Evolutionary conservation across 2,329 filamentous ascomycete species (phyloP).

Genomic region (Apiospora koreana): DNA sequence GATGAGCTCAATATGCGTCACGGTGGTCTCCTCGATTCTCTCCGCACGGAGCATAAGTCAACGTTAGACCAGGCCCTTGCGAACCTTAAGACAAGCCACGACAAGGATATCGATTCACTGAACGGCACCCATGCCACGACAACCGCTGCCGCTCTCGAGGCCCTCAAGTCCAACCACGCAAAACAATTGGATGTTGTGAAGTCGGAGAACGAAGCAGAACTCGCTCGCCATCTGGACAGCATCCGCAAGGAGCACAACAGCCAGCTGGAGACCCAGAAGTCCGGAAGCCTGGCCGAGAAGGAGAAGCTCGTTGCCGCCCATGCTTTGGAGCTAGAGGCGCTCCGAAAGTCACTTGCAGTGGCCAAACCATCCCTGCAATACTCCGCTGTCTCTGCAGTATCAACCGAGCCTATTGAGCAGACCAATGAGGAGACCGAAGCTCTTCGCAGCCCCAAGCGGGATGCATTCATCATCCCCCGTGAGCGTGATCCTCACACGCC

Average conservation of each 20-base stretch:
- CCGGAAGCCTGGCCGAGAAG: slow-evolving; percentile 25
- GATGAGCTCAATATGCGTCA: slow-evolving; percentile 26
- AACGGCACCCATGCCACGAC: slow-evolving; percentile 22
- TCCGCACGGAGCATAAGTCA: slow-evolving; percentile 21
- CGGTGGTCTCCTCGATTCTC: slow-evolving; percentile 21
- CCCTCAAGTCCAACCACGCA: slow-evolving; percentile 24
- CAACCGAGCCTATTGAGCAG: slow-evolving; percentile 44
- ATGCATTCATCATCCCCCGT: slow-evolving; percentile 58
- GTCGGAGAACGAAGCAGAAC: slow-evolving; percentile 22
- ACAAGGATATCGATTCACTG: slow-evolving; percentile 25
- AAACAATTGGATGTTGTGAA: slow-evolving; percentile 25
- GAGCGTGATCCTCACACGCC: slow-evolving; percentile 45
- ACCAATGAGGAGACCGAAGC: slow-evolving; percentile 23
- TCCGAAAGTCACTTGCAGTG: slow-evolving; percentile 27
- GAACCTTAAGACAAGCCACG: slow-evolving; percentile 21
- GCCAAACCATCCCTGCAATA: slow-evolving; percentile 37
- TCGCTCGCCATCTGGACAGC: slow-evolving; percentile 23
- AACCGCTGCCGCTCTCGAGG: slow-evolving; percentile 25
- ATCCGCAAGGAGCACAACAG: slow-evolving; percentile 22
- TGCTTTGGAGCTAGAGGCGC: slow-evolving; percentile 31
- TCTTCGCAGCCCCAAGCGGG: slow-evolving; percentile 52
- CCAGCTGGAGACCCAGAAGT: slow-evolving; percentile 24
- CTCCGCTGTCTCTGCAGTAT: slow-evolving; percentile 46
- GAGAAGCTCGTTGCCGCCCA: slow-evolving; percentile 28
- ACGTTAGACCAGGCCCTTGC: slow-evolving; percentile 15